Evolutionary conservation across 768 basidiomycete species (phyloP).

Genomic region (Chalciporus sphaerocephalus): DNA sequence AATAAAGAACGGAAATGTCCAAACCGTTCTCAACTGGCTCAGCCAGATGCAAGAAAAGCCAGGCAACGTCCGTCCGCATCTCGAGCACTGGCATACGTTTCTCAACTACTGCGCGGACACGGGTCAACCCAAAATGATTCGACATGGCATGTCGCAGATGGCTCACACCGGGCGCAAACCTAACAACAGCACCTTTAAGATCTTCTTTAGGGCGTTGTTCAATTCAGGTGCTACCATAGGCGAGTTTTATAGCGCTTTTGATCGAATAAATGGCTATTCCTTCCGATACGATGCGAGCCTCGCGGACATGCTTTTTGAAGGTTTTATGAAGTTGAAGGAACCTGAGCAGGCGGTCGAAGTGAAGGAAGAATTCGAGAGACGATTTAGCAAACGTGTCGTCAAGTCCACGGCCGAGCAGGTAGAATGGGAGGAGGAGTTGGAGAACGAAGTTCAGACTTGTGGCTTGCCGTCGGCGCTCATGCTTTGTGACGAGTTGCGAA

Average conservation of each 20-base stretch:
- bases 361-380: constrained; percentile 35
- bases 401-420: constrained; percentile 24
- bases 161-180: constrained; percentile 39
- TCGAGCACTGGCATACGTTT: constrained; percentile 53
- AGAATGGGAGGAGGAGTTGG: constrained; percentile 30
- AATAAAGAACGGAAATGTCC: constrained; percentile 40
- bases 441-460: constrained; percentile 28
- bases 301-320: constrained; percentile 37
- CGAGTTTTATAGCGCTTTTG: constrained; percentile 40
- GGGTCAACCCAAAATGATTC: constrained; percentile 26
- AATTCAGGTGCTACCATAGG: constrained; percentile 27
- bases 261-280: constrained; percentile 43
- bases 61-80: constrained; percentile 42
- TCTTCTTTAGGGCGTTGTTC: constrained; percentile 45
- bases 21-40: constrained; percentile 49
- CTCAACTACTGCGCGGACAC: constrained; percentile 37
- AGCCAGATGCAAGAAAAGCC: constrained; percentile 48
- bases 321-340: constrained; percentile 40
- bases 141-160: constrained; percentile 35
- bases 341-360: constrained; percentile 36
- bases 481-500: constrained; percentile 32
- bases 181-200: constrained; percentile 43
- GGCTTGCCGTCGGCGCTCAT: constrained; percentile 35
- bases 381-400: constrained; percentile 29
- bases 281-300: constrained; percentile 43